phyloP scores from a whole-genome alignment of 2,329 filamentous ascomycete genomes.

The Microdochium nivale region DNA sequence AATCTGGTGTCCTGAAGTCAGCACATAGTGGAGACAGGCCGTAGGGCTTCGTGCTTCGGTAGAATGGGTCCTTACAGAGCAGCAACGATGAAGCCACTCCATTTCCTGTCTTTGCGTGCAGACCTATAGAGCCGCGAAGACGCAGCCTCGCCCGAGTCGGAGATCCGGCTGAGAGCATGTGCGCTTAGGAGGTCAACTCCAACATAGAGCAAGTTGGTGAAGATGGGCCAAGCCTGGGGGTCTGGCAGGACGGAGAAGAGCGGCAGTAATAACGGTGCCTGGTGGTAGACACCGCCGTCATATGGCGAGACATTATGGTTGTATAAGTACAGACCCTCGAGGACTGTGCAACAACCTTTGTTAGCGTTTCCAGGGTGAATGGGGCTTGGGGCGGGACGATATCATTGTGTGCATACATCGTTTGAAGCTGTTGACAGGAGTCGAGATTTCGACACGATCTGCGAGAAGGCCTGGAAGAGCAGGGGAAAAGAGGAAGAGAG shows the following conservation, averaged over 20 bases:
- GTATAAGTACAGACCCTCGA: slow-evolving; percentile 94
- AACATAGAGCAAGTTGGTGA: slow-evolving; percentile 75
- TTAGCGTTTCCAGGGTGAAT: not conserved
- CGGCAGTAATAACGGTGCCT: slow-evolving; percentile 84
- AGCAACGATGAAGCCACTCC: slow-evolving; percentile 67
- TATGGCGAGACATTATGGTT: slow-evolving; percentile 95
- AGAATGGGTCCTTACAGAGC: slow-evolving; percentile 54
- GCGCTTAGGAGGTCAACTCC: slow-evolving; percentile 75
- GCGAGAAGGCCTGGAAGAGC: slow-evolving; percentile 77
- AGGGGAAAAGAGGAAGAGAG: slow-evolving; percentile 75
- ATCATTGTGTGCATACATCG: slow-evolving; percentile 55
- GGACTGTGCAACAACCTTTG: slow-evolving; percentile 49
- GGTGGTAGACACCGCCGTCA: slow-evolving; percentile 76
- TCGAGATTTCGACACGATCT: slow-evolving; percentile 90
- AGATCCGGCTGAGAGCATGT: slow-evolving; percentile 68
- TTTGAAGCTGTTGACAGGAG: slow-evolving; percentile 96
- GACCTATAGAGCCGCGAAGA: slow-evolving; percentile 72
- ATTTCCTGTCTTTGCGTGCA: slow-evolving; percentile 63
- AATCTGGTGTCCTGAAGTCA: slow-evolving; percentile 45
- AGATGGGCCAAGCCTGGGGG: slow-evolving; percentile 55
- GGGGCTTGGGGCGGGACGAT: not conserved
- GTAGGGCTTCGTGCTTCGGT: not conserved
- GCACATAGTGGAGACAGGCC: not conserved
- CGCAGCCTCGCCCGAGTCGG: slow-evolving; percentile 69
- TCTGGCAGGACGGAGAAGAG: slow-evolving; percentile 84